phyloP scores from a whole-genome alignment of 2,329 filamentous ascomycete species.

The Elsinoe necatrix region DNA sequence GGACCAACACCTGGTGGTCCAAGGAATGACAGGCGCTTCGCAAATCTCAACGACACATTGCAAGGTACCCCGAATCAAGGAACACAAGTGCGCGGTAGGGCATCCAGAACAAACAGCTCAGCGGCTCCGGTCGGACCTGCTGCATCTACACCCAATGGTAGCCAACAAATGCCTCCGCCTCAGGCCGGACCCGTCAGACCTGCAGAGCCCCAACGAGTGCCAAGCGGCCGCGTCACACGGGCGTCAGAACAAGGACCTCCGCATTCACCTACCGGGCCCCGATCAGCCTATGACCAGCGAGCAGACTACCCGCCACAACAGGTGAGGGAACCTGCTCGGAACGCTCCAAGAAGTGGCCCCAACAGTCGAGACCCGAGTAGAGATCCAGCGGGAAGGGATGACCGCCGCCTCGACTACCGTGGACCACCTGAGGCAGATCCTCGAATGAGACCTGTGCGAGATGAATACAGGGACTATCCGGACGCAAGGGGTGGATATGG shows the following conservation, averaged over 20 bases:
- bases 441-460: neutral
- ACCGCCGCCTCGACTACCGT: slow-evolving; percentile 5
- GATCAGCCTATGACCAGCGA: neutral
- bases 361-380: slow-evolving; percentile 24
- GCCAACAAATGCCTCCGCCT: slow-evolving; percentile 11
- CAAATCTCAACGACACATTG: slow-evolving; percentile 21
- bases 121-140: slow-evolving; percentile 6
- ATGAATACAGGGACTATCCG: slow-evolving; percentile 1
- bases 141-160: slow-evolving; percentile 6
- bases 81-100: slow-evolving; percentile 6
- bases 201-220: slow-evolving; percentile 12
- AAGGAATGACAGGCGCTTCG: slow-evolving; percentile 27
- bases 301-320: neutral
- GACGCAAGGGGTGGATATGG: neutral
- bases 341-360: slow-evolving; percentile 9
- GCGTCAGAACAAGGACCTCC: neutral
- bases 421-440: neutral
- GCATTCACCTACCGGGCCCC: neutral
- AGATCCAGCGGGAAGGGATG: slow-evolving; percentile 18
- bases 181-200: neutral
- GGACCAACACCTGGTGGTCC: slow-evolving; percentile 23
- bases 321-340: neutral
- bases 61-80: slow-evolving; percentile 15
- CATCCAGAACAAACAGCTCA: neutral
- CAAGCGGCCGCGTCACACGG: neutral